Evolutionary conservation across 2,329 filamentous ascomycete genomes (phyloP).

Genomic region (Metarhizium robertsii): DNA sequence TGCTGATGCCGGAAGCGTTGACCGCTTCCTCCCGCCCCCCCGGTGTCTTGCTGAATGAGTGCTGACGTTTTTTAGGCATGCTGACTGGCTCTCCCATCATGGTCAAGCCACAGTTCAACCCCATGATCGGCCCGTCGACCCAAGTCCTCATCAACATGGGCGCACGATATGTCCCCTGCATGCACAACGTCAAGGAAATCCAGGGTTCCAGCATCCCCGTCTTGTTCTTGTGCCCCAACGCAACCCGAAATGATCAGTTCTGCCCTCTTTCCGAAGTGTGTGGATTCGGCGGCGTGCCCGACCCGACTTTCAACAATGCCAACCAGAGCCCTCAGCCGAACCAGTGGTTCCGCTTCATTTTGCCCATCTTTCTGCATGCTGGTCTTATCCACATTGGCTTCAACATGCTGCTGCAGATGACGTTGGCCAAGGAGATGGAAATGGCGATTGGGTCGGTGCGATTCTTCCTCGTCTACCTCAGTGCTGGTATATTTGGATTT

Average conservation of each 20-base stretch:
- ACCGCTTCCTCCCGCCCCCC: too few relatives aligned
- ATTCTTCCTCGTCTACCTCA: slow-evolving; percentile 83
- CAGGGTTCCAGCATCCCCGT: slow-evolving; percentile 42
- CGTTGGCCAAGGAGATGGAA: slow-evolving; percentile 88
- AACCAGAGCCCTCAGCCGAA: slow-evolving; percentile 57
- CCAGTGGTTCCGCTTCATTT: slow-evolving; percentile 96
- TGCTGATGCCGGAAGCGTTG: neutral
- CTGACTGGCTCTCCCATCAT: slow-evolving; percentile 71
- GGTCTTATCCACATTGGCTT: slow-evolving; percentile 92
- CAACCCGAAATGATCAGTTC: slow-evolving; percentile 48
- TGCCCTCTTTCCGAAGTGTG: slow-evolving; percentile 77
- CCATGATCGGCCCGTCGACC: slow-evolving; percentile 90
- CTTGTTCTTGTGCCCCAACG: slow-evolving; percentile 73
- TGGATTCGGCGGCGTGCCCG: slow-evolving; percentile 66
- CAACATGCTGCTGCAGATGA: slow-evolving; percentile 87
- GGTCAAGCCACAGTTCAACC: slow-evolving; percentile 81
- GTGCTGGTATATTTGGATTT: slow-evolving; percentile 89
- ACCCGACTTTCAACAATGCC: slow-evolving; percentile 49
- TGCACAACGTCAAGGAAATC: slow-evolving; percentile 70
- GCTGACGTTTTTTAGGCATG: slow-evolving; percentile 39
- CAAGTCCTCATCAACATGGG: slow-evolving; percentile 96
- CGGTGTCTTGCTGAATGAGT: neutral
- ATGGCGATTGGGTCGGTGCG: slow-evolving; percentile 78
- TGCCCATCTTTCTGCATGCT: slow-evolving; percentile 90
- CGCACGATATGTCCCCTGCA: slow-evolving; percentile 83